These are phyloP conservation scores for Tulasnella sp. DNA, from an alignment of 768 basidiomycete genomes.

Conservation along the genomic window DNA sequence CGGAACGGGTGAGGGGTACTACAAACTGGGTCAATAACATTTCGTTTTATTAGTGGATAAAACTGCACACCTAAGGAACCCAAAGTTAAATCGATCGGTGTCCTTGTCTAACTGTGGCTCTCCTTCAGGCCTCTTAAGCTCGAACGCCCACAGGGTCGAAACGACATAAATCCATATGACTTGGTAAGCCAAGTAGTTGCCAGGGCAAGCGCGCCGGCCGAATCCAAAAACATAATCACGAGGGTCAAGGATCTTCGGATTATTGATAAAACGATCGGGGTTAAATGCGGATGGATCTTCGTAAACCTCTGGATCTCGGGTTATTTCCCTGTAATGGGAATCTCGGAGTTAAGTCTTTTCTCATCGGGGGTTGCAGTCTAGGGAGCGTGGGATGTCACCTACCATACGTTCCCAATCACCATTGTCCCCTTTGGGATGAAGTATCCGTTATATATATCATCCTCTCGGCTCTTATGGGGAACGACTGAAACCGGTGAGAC, in stretches of 20 bases:
- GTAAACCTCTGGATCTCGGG: neutral
- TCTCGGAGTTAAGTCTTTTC: neutral
- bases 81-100: too few relatives aligned
- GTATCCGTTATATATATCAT: neutral
- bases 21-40: neutral
- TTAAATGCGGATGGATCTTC: neutral
- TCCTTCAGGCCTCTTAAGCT: neutral
- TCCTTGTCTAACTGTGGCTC: too few relatives aligned
- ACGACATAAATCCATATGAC: neutral
- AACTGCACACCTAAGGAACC: too few relatives aligned
- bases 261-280: neutral
- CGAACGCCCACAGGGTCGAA: neutral
- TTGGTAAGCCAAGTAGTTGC: neutral
- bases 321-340: neutral
- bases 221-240: neutral
- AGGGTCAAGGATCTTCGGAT: neutral
- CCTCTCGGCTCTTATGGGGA: neutral
- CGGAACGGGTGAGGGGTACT: neutral
- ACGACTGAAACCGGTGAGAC: neutral
- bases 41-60: too few relatives aligned
- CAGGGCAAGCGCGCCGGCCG: conserved; percentile 20
- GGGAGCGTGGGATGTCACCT: neutral
- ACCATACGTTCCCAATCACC: neutral
- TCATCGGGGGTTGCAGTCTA: neutral
- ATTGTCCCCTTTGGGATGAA: neutral